Conservation (phyloP, 2,329 filamentous ascomycete species). For the Myriosclerotinia duriaeana region DNA sequence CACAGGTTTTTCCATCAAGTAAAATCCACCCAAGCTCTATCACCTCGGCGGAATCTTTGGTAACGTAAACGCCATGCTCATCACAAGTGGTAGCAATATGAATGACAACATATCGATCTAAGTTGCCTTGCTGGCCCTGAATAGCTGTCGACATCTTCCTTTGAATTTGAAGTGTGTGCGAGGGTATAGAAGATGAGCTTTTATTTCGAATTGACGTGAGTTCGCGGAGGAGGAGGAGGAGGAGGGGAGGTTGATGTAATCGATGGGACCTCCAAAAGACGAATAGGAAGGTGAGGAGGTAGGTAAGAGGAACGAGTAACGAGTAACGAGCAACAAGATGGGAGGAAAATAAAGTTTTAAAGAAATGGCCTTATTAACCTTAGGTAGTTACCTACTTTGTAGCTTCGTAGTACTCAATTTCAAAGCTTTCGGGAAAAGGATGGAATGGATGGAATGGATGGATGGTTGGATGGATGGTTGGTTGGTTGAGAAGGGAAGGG, state of each 20-base stretch:
- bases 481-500: constrained; percentile 9
- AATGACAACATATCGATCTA: constrained; percentile 97
- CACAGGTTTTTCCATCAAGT: constrained; percentile 84
- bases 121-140: constrained; percentile 61
- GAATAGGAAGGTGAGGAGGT: constrained; percentile 62
- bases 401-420: neutral
- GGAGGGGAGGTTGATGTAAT: constrained; percentile 39
- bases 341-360: constrained; percentile 29
- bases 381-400: too few species aligned
- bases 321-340: constrained; percentile 35
- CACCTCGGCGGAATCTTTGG: constrained; percentile 97
- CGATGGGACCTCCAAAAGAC: constrained; percentile 50
- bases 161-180: constrained; percentile 58
- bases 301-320: constrained; percentile 42
- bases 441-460: too few species aligned
- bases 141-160: constrained; percentile 55
- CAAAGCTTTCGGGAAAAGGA: constrained; percentile 4
- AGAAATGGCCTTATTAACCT: constrained; percentile 5
- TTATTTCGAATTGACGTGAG: constrained; percentile 40
- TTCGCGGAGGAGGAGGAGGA: constrained; percentile 52
- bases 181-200: neutral
- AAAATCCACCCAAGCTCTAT: constrained; percentile 99
- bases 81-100: constrained; percentile 99
- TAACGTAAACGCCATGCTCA: constrained; percentile 98
- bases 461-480: too few species aligned